Evolutionary conservation across 2,329 filamentous ascomycete genomes (phyloP).

Genomic region (Onygena corvina): DNA sequence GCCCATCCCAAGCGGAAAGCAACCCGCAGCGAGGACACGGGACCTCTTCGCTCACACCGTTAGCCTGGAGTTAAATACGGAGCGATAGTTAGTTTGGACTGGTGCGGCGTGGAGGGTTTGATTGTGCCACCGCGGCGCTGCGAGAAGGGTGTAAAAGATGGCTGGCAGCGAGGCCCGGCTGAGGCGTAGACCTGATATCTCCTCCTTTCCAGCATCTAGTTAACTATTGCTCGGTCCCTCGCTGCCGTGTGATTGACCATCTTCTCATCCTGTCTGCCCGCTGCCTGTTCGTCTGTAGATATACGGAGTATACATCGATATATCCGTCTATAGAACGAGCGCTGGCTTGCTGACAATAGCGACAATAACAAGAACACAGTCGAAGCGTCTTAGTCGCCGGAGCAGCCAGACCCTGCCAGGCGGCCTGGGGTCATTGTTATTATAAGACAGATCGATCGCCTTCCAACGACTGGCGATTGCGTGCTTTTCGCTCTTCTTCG

Average conservation of each 20-base stretch:
- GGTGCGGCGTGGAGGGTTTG: not conserved
- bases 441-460: too few relatives aligned
- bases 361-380: too few relatives aligned
- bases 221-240: not conserved
- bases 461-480: too few relatives aligned
- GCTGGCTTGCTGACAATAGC: too few relatives aligned
- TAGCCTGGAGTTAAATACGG: not conserved
- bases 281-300: too few relatives aligned
- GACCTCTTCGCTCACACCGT: slow-evolving; percentile 1
- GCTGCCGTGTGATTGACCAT: too few relatives aligned
- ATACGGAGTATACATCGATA: too few relatives aligned
- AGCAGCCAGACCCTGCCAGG: too few relatives aligned
- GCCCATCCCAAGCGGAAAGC: not conserved
- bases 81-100: not conserved
- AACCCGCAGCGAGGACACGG: not conserved
- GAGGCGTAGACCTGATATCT: not conserved
- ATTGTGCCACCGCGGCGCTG: slow-evolving; percentile 1
- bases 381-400: too few relatives aligned
- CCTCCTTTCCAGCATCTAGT: not conserved
- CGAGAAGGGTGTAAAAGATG: not conserved
- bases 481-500: too few relatives aligned
- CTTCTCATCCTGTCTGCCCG: not conserved
- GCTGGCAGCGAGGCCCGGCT: not conserved
- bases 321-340: too few relatives aligned
- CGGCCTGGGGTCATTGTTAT: too few relatives aligned